Base-by-base conservation (phyloP, 225 moss, liverwort and hornwort species). In the Pseudisothecium myosuroides region DNA sequence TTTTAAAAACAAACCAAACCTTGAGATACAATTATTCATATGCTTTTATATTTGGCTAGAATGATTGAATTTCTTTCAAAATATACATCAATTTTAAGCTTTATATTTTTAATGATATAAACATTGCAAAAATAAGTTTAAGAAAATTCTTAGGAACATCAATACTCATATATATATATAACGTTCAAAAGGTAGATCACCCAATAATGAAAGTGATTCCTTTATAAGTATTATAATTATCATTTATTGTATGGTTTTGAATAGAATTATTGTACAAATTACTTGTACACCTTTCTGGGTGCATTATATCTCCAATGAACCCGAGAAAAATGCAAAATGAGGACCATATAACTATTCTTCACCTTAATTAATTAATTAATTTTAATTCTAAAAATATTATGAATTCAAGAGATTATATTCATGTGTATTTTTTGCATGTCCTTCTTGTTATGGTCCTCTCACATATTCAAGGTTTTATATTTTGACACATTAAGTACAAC, bases 321-420 rank as follows among this genome's bases (percentile, higher is more conserved):
- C 8, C 23, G 5, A 65, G 18, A 18, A 0, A 65, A 34, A 2
- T 65, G 9, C 3, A 1, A 8, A 16, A 0, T 36, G 7, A 31
- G 8, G 16, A 63, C 16, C 2, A 36, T 36, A 16, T 19, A 5
- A 64, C 6, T 36, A 36, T 66, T 66, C 36, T 66, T 20, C 10
- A 32, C 10, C 10, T 11, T 36, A 5, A 10, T 11, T 36, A n/a
- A n/a, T n/a, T n/a, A n/a, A n/a, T 34, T 54, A 18, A 6, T 19
- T 5, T 0, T 17, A 65, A 18, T 64, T 34, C 9, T 34, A 17
- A 64, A 34, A 18, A 34, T 18, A 34, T 18, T 18, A 36, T 19
- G 19, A 64, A 34, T 34, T 65, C 17, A 65, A 68, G 13, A 39
- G 13, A 69, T 14, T 69, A 39, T 39, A 24, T 23, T n/a, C 13